phyloP scores from a whole-genome alignment of 768 basidiomycete species.

The Gymnopilus junonius region DNA sequence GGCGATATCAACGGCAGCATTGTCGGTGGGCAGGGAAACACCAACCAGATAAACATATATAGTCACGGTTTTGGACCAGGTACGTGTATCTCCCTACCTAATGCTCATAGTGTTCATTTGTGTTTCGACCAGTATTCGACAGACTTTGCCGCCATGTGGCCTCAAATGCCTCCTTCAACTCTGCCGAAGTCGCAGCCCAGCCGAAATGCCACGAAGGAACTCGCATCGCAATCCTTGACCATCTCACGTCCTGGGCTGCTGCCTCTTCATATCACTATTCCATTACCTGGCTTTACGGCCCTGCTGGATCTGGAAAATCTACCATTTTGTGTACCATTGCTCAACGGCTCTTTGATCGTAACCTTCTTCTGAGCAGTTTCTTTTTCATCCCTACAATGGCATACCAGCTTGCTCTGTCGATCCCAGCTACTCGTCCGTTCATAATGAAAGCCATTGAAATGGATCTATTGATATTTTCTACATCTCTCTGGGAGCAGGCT shows the following conservation, averaged over 20 bases:
- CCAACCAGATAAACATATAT: too few relatives aligned
- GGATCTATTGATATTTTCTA: neutral
- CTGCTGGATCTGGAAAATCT: too few relatives aligned
- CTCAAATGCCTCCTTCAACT: neutral
- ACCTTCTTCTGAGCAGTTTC: too few relatives aligned
- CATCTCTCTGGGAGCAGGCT: neutral
- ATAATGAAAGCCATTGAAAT: neutral
- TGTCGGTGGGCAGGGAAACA: too few relatives aligned
- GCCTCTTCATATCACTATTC: neutral
- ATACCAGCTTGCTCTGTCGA: neutral
- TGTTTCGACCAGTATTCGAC: neutral
- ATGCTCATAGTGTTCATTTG: too few relatives aligned
- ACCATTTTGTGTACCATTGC: too few relatives aligned
- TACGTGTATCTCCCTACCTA: too few relatives aligned
- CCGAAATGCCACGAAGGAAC: too few relatives aligned
- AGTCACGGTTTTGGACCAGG: too few relatives aligned
- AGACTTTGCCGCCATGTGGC: neutral
- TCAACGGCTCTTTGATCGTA: too few relatives aligned
- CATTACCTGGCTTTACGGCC: too few relatives aligned
- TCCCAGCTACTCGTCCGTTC: neutral
- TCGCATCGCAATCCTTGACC: neutral
- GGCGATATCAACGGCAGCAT: too few relatives aligned
- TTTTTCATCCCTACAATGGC: conserved; percentile 11
- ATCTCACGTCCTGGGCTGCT: neutral
- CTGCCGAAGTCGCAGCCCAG: neutral